Percentiles rank a stretch among this genome's conserved stretches.
These are phyloP conservation scores for Starmerella sirachaensis DNA, from an alignment of 805 yeast species.

Conservation along the genomic window DNA sequence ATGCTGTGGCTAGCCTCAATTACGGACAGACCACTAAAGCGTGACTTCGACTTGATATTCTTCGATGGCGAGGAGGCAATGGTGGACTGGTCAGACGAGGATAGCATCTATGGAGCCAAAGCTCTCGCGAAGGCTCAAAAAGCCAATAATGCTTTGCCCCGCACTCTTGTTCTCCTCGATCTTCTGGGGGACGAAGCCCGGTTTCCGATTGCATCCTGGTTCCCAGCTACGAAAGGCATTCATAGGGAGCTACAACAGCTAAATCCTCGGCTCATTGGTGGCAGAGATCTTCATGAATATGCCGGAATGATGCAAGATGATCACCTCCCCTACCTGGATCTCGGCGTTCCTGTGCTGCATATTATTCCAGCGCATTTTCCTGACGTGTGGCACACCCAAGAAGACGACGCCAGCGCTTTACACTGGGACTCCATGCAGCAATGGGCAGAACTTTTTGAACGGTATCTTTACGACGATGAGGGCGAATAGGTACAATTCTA, in stretches of 20 bases:
- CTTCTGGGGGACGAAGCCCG: constrained; percentile 34
- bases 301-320: constrained; percentile 34
- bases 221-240: constrained; percentile 30
- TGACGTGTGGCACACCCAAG: constrained; percentile 39
- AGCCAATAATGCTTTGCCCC: constrained; percentile 27
- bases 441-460: constrained; percentile 37
- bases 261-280: constrained; percentile 27
- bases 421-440: constrained; percentile 33
- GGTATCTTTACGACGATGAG: constrained; percentile 30
- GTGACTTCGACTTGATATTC: constrained; percentile 30
- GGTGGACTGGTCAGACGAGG: constrained; percentile 39
- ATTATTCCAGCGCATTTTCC: constrained; percentile 46
- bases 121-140: constrained; percentile 36
- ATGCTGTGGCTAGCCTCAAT: constrained; percentile 35
- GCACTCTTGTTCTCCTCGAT: constrained; percentile 39
- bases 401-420: constrained; percentile 37
- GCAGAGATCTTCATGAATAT: constrained; percentile 15
- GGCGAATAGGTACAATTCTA: constrained; percentile 18
- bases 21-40: constrained; percentile 9
- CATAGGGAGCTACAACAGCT: constrained; percentile 31
- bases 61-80: constrained; percentile 55
- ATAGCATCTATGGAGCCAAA: constrained; percentile 46
- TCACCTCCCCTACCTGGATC: constrained; percentile 39
- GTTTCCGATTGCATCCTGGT: constrained; percentile 35
- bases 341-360: constrained; percentile 41